phyloP scores from a whole-genome alignment of 345 rosid genomes.

The Melaleuca alternifolia region DNA sequence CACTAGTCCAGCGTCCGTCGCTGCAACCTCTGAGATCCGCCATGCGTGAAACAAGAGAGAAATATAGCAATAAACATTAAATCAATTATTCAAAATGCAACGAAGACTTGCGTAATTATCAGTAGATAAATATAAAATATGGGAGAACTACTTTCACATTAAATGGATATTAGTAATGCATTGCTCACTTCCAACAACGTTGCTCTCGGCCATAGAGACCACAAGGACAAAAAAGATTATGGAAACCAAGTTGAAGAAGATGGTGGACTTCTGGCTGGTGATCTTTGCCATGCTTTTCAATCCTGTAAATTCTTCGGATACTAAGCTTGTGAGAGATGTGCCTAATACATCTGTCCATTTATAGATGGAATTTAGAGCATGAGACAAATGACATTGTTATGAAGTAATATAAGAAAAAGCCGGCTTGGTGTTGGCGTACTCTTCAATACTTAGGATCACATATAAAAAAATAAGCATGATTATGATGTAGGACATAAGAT shows the following conservation, averaged over 20 bases:
- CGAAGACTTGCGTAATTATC: neutral
- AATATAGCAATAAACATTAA: neutral
- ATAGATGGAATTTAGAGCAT: neutral
- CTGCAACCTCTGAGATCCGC: neutral
- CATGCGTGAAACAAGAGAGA: neutral
- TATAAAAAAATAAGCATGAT: no score
- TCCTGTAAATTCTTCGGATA: neutral
- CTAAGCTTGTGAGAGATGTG: neutral
- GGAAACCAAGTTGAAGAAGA: neutral
- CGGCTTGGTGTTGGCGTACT: neutral
- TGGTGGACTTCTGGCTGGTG: neutral
- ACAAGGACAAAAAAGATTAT: neutral
- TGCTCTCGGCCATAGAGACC: neutral
- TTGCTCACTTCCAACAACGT: neutral
- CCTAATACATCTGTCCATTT: neutral
- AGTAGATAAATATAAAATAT: neutral
- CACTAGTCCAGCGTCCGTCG: neutral
- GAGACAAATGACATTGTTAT: neutral
- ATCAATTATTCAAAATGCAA: neutral
- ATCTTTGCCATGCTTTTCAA: neutral
- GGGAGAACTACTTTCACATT: neutral
- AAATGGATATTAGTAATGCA: neutral
- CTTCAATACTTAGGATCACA: no score
- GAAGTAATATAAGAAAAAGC: neutral
- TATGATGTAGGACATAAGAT: no score